Base-by-base conservation (phyloP, 1,284 basidiomycete species). In the Cutaneotrichosporon curvatum region DNA sequence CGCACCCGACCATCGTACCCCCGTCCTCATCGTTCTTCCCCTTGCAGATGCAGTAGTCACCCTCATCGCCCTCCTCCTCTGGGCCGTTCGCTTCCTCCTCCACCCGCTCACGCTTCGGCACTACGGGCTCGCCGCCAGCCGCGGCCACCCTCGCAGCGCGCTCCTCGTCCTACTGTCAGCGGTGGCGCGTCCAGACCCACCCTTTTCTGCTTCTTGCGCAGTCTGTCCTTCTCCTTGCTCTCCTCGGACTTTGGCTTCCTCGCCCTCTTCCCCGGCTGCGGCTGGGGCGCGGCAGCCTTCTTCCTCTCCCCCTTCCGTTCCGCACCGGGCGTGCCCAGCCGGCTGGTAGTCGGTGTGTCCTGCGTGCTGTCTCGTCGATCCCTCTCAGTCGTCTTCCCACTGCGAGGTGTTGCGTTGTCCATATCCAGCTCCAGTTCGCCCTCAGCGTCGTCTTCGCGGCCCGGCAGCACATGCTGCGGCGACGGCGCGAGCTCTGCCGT, bases 1-100 rank as follows among this genome's bases (percentile, higher is more conserved):
- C 69, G 43, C 69, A 71, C 6, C 61, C 68, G 2, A 71, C 50
- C 61, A 67, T 66, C 0, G 50, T 52, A 9, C 64, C 65, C n/a
- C 63, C 62, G 19, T 70, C 65, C 18, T 63, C 61, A 18, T 66
- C 48, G 40, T 61, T 63, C 15, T 55, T 45, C 39, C 61, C 67
- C 20, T 59, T 50, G 49, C 69, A 71, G 32, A 69, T 48, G 37
- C 69, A 70, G 43, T 63, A 68, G 3, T 59, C 44, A 14, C 52
- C 53, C n/a, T 52, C 40, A 28, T 64, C 61, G 5, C 25, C 37
- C 31, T 14, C n/a, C 20, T 31, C 35, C 33, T 40, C 28, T 15
- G 23, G 18, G 18, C 37, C 40, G 9, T 23, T 18, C 39, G 19
- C 32, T 22, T 16, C 43, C 25, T 28, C 25, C 25, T 28, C 25